Base-by-base conservation (phyloP, 139 green algal species). In the Auxenochlorella pyrenoidosa region DNA sequence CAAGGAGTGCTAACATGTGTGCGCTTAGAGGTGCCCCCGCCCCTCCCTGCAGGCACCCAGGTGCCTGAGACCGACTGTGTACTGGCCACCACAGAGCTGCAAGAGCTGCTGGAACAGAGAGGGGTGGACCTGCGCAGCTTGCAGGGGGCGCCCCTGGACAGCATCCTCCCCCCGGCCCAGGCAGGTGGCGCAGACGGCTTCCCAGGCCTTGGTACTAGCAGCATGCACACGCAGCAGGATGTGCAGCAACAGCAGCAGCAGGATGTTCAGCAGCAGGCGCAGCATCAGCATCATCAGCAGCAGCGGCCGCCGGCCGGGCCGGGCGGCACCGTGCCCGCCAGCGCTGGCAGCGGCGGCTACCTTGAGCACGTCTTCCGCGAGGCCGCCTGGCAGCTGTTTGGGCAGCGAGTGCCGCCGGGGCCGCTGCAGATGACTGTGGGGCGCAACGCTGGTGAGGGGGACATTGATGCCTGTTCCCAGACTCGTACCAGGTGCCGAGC, bases 1-100 rank as follows among this genome's bases (percentile, higher is more conserved):
- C 22, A 30, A 24, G 15, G 54, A 24, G 10, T 63, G 54, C 15
- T 22, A 4, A 28, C 54, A 63, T 24, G 54, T 63, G 63, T 34
- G 5, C 63, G 63, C 63, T 10, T 24, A 12, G 59, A n/a, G 59
- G 3, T 68, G 3, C 26, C 63, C 22, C 36, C 32, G 28, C 68
- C 10, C 68, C 72, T 16, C 40, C 65, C 26, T 87, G 79, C 89
- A 93, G 90, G 88, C 40, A 84, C 60, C 8, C 65, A 51, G 8
- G 81, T 94, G 36, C 90, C 94, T 6, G 96, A 99, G 89, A 93
- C 96, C 4, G 97, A 99, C 94, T 97, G 91, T 68, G 97, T 98
- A 66, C 91, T 99, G 59, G 97, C 97, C 6, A 99, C 97, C 6
- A 87, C 79, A 4, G 96, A 98, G 87, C 73, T 99, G 65, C 91